Conservation (phyloP, 257 asterid genomes). For the Fraxinus excelsior region DNA sequence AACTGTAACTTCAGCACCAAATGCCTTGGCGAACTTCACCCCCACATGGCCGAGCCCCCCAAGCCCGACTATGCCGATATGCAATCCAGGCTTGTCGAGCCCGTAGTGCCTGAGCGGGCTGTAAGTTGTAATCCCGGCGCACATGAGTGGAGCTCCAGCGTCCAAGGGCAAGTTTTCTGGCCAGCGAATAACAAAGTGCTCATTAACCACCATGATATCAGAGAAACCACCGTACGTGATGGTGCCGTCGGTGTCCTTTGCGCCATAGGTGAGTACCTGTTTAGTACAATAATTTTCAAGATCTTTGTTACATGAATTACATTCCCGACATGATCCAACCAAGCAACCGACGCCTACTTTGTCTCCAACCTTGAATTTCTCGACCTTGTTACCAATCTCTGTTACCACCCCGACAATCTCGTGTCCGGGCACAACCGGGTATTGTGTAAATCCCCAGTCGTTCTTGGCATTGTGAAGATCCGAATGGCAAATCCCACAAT, state of each 20-base stretch:
- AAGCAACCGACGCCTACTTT: neutral
- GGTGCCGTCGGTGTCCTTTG: neutral
- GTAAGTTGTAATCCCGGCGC: conserved; percentile 22
- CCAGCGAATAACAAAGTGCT: conserved; percentile 17
- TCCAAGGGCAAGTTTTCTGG: conserved; percentile 19
- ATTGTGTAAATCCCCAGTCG: neutral
- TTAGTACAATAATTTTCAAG: neutral
- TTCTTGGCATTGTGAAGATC: neutral
- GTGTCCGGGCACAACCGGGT: neutral
- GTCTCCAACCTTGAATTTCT: neutral
- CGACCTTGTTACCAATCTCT: neutral
- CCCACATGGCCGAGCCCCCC: conserved; percentile 21
- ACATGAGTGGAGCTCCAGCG: conserved; percentile 18
- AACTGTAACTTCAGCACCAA: conserved; percentile 13
- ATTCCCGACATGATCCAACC: conserved; percentile 1
- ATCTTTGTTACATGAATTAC: neutral
- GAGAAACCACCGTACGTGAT: neutral
- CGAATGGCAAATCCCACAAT: neutral
- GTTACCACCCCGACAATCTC: neutral
- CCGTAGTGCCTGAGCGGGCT: conserved; percentile 21
- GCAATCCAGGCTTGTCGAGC: conserved; percentile 14
- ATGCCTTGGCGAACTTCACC: conserved; percentile 17
- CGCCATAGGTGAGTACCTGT: neutral
- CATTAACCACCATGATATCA: conserved; percentile 11
- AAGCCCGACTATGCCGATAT: conserved; percentile 10